Evolutionary conservation across 139 green algal species (phyloP), one percentile per base, ranked within the genome.

Genomic region (Picocystis salinarum): DNA sequence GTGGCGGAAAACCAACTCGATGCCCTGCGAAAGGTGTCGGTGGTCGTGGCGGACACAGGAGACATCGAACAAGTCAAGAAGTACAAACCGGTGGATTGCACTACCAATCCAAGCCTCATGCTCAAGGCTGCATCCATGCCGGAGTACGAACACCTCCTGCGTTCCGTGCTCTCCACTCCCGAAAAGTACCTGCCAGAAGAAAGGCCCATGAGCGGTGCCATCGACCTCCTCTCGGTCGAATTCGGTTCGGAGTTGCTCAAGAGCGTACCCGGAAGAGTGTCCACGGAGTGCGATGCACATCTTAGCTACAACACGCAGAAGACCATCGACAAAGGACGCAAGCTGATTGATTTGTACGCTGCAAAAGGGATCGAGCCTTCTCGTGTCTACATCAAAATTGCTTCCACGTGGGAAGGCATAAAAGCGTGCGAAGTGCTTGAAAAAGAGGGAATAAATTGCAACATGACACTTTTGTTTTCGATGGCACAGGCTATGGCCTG

Each of bases 391-490:
- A 69, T 73, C 34, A 73, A 73, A 56, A 42, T 73, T 13, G 53
- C 64, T 4, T 55, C 55, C 17, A 92, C 77, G 5, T 92, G 79
- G 79, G 70, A 84, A 51, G 80, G 80, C 46, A 79, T 92, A 39
- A 46, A 75, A 25, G 80, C 80, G 0, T 89, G 76, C 53, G 61
- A 79, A 49, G 34, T 55, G 41, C 70, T 92, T 52, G 56, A 89
- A 63, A 62, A 63, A 34, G 52, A 84, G 56, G 80, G 79, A 57
- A 79, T 92, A 46, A 55, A 77, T 59, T 76, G 58, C 62, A 92
- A 92, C 70, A 85, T 89, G 76, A 92, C 79, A 13, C 66, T 92
- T 42, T 69, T 91, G 17, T 92, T 91, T 74, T 73, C 53, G 26
- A 85, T 91, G 46, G 80, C 58, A 0, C 80, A 91, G 72, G 79